Evolutionary conservation across 768 basidiomycete genomes (phyloP).

Genomic region (Russula brevipes): DNA sequence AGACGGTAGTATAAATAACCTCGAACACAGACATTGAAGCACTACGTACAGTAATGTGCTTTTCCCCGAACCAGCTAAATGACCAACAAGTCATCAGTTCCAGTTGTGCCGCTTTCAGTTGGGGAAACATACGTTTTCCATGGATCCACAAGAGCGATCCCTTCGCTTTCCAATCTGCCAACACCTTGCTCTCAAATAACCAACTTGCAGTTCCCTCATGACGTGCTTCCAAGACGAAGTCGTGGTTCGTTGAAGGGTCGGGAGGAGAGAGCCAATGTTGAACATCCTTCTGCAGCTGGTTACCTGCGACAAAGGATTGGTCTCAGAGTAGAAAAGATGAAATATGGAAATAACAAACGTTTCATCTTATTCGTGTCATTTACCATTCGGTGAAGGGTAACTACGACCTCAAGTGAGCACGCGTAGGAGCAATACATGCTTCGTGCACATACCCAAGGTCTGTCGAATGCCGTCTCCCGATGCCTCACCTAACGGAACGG

Average conservation of each 20-base stretch:
- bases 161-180: background rate
- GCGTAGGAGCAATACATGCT: background rate
- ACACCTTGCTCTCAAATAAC: background rate
- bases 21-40: background rate
- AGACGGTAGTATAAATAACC: background rate
- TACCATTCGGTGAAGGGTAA: background rate
- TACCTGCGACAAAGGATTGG: background rate
- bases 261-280: background rate
- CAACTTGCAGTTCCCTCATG: background rate
- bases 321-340: too few relatives aligned
- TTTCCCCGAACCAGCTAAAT: constrained; percentile 4
- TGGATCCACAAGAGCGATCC: background rate
- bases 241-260: background rate
- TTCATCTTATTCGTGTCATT: background rate
- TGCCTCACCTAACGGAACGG: background rate
- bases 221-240: background rate
- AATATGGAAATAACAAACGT: background rate
- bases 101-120: too few relatives aligned
- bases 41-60: constrained; percentile 1
- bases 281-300: background rate
- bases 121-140: background rate
- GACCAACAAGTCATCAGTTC: background rate
- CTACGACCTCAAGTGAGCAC: background rate
- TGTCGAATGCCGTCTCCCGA: background rate
- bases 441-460: background rate